These are phyloP conservation scores for Paramecium sonneborni DNA, from an alignment of 73 alveolate species.

Conservation along the genomic window DNA sequence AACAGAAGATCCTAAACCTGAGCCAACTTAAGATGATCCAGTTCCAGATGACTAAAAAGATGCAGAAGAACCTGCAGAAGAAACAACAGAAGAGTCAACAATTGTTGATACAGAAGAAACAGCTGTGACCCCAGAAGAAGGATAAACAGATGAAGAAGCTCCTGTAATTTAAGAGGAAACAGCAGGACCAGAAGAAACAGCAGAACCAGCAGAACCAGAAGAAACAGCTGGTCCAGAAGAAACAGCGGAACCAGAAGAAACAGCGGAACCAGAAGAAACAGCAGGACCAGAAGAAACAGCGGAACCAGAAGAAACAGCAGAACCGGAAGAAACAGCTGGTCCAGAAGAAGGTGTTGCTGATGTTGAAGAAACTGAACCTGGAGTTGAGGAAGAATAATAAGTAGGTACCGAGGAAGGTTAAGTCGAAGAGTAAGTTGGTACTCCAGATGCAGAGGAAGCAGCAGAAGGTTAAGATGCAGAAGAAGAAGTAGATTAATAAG, in stretches of 20 bases:
- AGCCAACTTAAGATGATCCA: not conserved
- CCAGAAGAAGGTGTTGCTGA: not conserved
- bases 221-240: not conserved
- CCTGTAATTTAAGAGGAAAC: not conserved
- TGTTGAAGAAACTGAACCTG: not conserved
- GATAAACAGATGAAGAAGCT: not conserved
- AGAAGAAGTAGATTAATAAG: not conserved
- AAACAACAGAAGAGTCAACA: not conserved
- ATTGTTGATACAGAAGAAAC: not conserved
- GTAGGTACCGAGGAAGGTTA: not conserved
- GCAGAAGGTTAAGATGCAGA: not conserved
- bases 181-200: not conserved
- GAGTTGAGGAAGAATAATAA: not conserved
- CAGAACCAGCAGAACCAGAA: not conserved
- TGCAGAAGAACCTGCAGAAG: not conserved
- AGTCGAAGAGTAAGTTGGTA: not conserved
- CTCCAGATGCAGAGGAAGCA: not conserved
- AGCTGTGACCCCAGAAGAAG: not conserved
- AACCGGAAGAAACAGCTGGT: not conserved
- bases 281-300: not conserved
- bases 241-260: not conserved
- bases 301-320: not conserved
- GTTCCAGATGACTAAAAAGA: constrained; percentile 11
- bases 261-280: not conserved
- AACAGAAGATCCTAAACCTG: not conserved